Percentiles rank a stretch among this genome's conserved stretches.
These are phyloP conservation scores for Annulohypoxylon nitens DNA, from an alignment of 495 filamentous ascomycete species.

Conservation along the genomic window DNA sequence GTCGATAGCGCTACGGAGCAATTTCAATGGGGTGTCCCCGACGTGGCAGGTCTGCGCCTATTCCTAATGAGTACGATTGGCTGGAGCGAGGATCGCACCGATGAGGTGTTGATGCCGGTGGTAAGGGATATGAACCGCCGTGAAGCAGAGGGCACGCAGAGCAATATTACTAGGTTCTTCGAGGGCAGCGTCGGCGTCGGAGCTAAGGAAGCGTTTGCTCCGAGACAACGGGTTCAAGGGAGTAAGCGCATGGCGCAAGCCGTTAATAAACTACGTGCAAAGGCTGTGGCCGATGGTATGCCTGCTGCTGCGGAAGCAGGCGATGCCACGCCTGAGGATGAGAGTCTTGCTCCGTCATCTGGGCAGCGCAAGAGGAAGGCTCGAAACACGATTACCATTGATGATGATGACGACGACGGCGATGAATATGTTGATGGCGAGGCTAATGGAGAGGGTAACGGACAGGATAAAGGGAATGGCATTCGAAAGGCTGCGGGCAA, in stretches of 20 bases:
- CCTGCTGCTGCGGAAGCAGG: neutral
- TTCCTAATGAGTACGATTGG: slow-evolving; percentile 96
- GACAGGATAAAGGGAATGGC: slow-evolving; percentile 37
- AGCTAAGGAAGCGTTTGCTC: slow-evolving; percentile 78
- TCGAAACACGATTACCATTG: slow-evolving; percentile 37
- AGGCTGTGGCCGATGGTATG: slow-evolving; percentile 39
- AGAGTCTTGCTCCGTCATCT: slow-evolving; percentile 9
- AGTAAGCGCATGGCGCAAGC: slow-evolving; percentile 89
- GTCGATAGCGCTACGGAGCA: slow-evolving; percentile 81
- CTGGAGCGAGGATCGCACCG: slow-evolving; percentile 89
- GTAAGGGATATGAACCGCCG: slow-evolving; percentile 93
- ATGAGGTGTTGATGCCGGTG: slow-evolving; percentile 94
- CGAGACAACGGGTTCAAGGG: slow-evolving; percentile 72
- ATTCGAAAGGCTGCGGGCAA: slow-evolving; percentile 29
- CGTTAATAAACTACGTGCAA: slow-evolving; percentile 72
- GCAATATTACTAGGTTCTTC: slow-evolving; percentile 95
- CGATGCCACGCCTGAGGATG: slow-evolving; percentile 40
- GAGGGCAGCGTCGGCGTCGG: slow-evolving; percentile 57
- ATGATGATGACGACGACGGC: slow-evolving; percentile 48
- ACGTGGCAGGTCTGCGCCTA: slow-evolving; percentile 83
- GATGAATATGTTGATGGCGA: slow-evolving; percentile 38
- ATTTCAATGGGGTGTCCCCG: slow-evolving; percentile 96
- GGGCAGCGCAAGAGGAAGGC: slow-evolving; percentile 45
- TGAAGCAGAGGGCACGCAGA: slow-evolving; percentile 89
- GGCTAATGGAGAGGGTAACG: slow-evolving; percentile 11